These are phyloP conservation scores for Lonicera japonica DNA, from an alignment of 129 eudicot genomes.

Conservation along the genomic window DNA sequence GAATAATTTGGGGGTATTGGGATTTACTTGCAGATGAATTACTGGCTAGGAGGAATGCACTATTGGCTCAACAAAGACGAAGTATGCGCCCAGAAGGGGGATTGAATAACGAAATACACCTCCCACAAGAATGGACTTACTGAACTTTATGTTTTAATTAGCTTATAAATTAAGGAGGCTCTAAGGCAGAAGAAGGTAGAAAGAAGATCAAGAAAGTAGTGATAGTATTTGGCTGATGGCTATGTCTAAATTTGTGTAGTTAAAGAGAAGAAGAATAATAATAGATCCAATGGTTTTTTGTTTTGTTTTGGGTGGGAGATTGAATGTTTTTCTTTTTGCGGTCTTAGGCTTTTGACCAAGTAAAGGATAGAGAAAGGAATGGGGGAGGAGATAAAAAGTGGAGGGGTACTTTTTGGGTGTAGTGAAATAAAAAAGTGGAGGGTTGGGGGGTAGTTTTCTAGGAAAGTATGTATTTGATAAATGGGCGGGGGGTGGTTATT, in stretches of 20 bases:
- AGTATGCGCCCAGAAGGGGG: constrained; percentile 15
- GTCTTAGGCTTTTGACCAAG: background rate
- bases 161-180: too few species aligned
- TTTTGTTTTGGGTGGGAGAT: background rate
- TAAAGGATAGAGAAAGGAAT: background rate
- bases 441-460: background rate
- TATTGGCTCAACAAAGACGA: constrained; percentile 21
- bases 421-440: background rate
- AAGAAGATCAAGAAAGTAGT: constrained; percentile 9
- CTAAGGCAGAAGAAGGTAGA: constrained; percentile 1
- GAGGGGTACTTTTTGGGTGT: background rate
- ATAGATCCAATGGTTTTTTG: constrained; percentile 2
- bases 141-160: too few species aligned
- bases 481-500: background rate
- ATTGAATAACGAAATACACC: constrained; percentile 31
- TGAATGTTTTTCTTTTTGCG: background rate
- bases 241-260: background rate
- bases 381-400: background rate
- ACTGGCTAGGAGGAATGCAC: constrained; percentile 35
- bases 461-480: background rate
- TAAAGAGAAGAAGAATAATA: background rate
- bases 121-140: constrained; percentile 84
- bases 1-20: too few species aligned
- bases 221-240: background rate
- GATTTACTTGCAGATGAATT: constrained; percentile 14